Evolutionary conservation across 2,329 filamentous ascomycete species (phyloP).

Genomic region (Neonectria ditissima): DNA sequence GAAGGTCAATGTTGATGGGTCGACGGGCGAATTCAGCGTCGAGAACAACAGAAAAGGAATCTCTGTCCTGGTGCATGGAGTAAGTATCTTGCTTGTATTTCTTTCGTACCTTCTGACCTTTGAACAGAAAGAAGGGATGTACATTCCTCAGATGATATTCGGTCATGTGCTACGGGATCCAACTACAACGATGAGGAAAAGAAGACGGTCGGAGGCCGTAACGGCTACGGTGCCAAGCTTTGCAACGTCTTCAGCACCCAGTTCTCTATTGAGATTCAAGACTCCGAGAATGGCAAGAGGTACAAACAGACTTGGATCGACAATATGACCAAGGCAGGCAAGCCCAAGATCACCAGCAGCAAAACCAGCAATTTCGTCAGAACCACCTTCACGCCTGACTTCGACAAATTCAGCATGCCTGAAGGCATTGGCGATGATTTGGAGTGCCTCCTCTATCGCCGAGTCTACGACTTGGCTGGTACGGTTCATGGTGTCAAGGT

Average conservation of each 20-base stretch:
- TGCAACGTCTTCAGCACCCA: slow-evolving; percentile 98
- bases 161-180: slow-evolving; percentile 94
- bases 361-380: slow-evolving; percentile 85
- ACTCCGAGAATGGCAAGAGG: slow-evolving; percentile 85
- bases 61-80: slow-evolving; percentile 86
- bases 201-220: slow-evolving; percentile 96
- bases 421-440: slow-evolving; percentile 93
- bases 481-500: slow-evolving; percentile 86
- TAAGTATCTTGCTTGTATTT: too few relatives aligned
- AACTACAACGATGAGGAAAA: slow-evolving; percentile 96
- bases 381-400: slow-evolving; percentile 94
- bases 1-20: slow-evolving; percentile 84
- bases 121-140: slow-evolving; percentile 82
- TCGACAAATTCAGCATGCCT: slow-evolving; percentile 84
- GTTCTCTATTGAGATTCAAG: slow-evolving; percentile 91
- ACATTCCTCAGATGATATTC: slow-evolving; percentile 97
- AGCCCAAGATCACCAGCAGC: slow-evolving; percentile 86
- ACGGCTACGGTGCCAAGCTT: slow-evolving; percentile 98
- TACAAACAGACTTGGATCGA: slow-evolving; percentile 97
- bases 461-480: slow-evolving; percentile 97
- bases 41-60: slow-evolving; percentile 98
- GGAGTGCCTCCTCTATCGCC: slow-evolving; percentile 87
- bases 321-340: slow-evolving; percentile 94
- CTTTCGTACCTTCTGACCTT: too few relatives aligned
- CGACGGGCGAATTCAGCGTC: slow-evolving; percentile 87